Conservation (phyloP, 805 yeast genomes). For the Wickerhamiella allomyrinae region DNA sequence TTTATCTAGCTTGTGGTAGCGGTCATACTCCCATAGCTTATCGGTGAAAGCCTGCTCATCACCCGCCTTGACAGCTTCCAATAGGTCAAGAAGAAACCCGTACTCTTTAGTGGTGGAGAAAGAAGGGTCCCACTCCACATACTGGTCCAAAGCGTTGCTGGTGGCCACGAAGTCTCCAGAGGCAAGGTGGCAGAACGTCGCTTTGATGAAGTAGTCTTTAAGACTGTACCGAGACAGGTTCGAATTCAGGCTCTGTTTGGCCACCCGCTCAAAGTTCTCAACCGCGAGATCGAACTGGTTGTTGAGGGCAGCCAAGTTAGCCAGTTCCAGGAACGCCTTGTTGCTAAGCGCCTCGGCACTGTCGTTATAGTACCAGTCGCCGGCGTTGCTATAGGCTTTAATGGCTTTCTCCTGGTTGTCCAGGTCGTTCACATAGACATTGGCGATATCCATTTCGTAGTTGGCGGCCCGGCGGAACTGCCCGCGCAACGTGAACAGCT, state of each 20-base stretch:
- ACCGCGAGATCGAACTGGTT: constrained; percentile 69
- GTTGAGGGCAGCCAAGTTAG: constrained; percentile 67
- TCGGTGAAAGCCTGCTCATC: constrained; percentile 65
- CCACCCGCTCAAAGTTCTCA: constrained; percentile 61
- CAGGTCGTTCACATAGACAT: constrained; percentile 63
- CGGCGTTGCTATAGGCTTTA: constrained; percentile 75
- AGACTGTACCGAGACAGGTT: constrained; percentile 76
- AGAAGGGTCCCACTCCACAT: constrained; percentile 50
- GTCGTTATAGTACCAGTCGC: constrained; percentile 90
- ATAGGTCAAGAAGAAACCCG: constrained; percentile 47
- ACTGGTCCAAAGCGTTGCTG: constrained; percentile 49
- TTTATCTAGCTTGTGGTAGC: constrained; percentile 74
- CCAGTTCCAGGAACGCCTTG: constrained; percentile 78
- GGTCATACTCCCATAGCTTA: constrained; percentile 70
- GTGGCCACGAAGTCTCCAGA: constrained; percentile 79
- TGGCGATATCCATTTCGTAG: constrained; percentile 82
- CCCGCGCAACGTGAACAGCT: constrained; percentile 74
- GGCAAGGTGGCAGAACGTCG: constrained; percentile 70
- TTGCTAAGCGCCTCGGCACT: constrained; percentile 82
- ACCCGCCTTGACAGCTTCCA: constrained; percentile 64
- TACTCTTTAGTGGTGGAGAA: constrained; percentile 60
- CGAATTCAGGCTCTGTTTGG: constrained; percentile 59
- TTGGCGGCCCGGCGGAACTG: constrained; percentile 95
- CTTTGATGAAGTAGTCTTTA: constrained; percentile 81
- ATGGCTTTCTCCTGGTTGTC: constrained; percentile 57